A percentile compares a stretch with the other conserved stretches of the same genome.
Conservation (phyloP, 768 basidiomycete species). For the Clitopilus hobsonii region DNA sequence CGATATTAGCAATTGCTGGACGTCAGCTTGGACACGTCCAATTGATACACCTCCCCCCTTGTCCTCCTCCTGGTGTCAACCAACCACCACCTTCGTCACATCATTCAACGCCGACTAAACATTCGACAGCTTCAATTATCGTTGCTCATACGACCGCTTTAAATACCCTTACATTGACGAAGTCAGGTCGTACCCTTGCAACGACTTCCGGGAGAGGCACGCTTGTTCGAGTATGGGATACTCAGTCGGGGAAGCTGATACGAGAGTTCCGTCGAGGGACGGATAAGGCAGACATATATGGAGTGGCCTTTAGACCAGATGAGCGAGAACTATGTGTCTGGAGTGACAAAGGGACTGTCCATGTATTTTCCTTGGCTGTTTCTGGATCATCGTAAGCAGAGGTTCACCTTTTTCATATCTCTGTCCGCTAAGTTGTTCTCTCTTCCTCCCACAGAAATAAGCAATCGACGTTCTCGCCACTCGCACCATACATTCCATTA, state of each 20-base stretch:
- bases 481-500: conserved; percentile 75
- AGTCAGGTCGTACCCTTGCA: conserved; percentile 75
- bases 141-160: conserved; percentile 79
- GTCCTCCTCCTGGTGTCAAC: conserved; percentile 51
- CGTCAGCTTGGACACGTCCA: conserved; percentile 87
- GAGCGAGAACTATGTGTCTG: conserved; percentile 86
- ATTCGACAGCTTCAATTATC: conserved; percentile 69
- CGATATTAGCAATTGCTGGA: conserved; percentile 82
- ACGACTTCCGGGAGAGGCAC: conserved; percentile 85
- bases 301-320: conserved; percentile 82
- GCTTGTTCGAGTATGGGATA: conserved; percentile 84
- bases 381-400: conserved; percentile 63
- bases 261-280: conserved; percentile 81
- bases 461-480: conserved; percentile 75
- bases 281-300: conserved; percentile 90
- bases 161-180: conserved; percentile 71
- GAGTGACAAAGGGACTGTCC: conserved; percentile 95
- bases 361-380: conserved; percentile 73
- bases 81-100: conserved; percentile 52
- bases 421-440: background rate
- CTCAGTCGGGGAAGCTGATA: conserved; percentile 64
- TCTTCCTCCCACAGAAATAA: conserved; percentile 53
- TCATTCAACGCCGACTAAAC: conserved; percentile 58
- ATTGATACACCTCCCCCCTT: conserved; percentile 79
- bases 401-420: background rate